Evolutionary conservation across 768 basidiomycete species (phyloP), one percentile per base, ranked within the genome.

Genomic region (Rickenella mellea): DNA sequence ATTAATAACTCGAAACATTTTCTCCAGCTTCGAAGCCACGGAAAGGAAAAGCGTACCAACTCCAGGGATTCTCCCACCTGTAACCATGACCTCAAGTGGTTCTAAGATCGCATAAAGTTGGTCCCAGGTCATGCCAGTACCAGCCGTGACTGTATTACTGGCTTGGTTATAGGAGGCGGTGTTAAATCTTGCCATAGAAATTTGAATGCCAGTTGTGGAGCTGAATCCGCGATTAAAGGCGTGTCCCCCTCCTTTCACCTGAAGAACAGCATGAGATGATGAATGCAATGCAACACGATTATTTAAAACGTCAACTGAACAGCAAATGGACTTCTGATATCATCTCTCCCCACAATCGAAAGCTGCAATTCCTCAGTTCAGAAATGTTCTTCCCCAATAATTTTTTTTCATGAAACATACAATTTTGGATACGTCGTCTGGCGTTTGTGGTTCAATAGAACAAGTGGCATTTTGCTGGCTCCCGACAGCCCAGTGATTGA

Each of bases 241-340:
- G 25, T 55, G 54, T 1, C 54, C 54, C 17, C 54, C 53, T 1
- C 50, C 48, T 43, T 55, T 55, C 15, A 55, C 45, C 36, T 48
- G 29, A 33, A 26, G 32, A 19, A 15, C 9, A 20, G 21, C 26
- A 6, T n/a, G 6, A 8, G 25, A 3, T 15, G 21, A 42, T 38
- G n/a, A 17, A 5, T 27, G n/a, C n/a, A n/a, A n/a, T n/a, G n/a
- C n/a, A n/a, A n/a, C n/a, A n/a, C n/a, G n/a, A n/a, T n/a, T 22
- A 3, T 11, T 30, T 30, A 10, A 30, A 30, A 36, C 19, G 9
- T 22, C 24, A 7, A 43, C 49, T 22, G 31, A 20, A 52, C 50
- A 8, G 45, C 52, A 42, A 53, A 53, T 15, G 52, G 48, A 1
- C 14, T 47, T 50, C 6, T 31, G 26, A 19, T 30, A 31, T 2